phyloP scores from a whole-genome alignment of 805 yeast species.

The Sugiyamaella qingdaonensis region DNA sequence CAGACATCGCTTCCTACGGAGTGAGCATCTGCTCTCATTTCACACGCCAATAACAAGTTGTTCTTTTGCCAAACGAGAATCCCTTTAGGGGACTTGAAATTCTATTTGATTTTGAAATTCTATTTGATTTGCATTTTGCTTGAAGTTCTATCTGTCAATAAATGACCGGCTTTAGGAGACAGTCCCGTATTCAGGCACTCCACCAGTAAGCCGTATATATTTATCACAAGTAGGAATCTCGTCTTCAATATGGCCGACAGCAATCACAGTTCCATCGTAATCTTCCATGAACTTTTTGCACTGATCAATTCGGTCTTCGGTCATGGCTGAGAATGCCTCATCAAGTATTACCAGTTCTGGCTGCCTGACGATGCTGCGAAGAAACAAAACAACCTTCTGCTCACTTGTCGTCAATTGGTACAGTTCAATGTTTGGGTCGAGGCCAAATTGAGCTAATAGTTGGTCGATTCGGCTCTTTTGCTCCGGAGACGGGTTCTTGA shows the following conservation, averaged over 20 bases:
- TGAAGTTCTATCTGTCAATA: too few relatives aligned
- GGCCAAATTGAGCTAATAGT: slow-evolving; percentile 45
- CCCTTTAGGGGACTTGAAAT: too few relatives aligned
- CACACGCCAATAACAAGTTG: too few relatives aligned
- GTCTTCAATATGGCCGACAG: slow-evolving; percentile 77
- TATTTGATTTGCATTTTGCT: too few relatives aligned
- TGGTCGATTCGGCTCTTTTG: slow-evolving; percentile 41
- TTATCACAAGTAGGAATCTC: slow-evolving; percentile 74
- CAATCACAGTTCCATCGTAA: slow-evolving; percentile 61
- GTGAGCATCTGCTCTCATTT: too few relatives aligned
- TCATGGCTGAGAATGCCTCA: slow-evolving; percentile 92
- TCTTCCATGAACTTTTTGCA: slow-evolving; percentile 51
- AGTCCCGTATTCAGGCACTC: slow-evolving; percentile 4
- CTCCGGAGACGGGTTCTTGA: slow-evolving; percentile 36
- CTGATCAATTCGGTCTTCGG: slow-evolving; percentile 50
- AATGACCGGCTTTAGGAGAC: neutral
- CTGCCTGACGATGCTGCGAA: slow-evolving; percentile 70
- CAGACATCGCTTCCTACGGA: too few relatives aligned
- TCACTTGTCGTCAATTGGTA: slow-evolving; percentile 57
- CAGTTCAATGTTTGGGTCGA: slow-evolving; percentile 45
- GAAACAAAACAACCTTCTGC: slow-evolving; percentile 72
- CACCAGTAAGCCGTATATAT: slow-evolving; percentile 33
- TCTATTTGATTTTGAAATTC: too few relatives aligned
- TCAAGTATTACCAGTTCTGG: slow-evolving; percentile 81
- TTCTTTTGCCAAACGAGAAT: too few relatives aligned